Evolutionary conservation across 768 basidiomycete genomes (phyloP).

Genomic region (Hygrophoropsis aurantiaca): DNA sequence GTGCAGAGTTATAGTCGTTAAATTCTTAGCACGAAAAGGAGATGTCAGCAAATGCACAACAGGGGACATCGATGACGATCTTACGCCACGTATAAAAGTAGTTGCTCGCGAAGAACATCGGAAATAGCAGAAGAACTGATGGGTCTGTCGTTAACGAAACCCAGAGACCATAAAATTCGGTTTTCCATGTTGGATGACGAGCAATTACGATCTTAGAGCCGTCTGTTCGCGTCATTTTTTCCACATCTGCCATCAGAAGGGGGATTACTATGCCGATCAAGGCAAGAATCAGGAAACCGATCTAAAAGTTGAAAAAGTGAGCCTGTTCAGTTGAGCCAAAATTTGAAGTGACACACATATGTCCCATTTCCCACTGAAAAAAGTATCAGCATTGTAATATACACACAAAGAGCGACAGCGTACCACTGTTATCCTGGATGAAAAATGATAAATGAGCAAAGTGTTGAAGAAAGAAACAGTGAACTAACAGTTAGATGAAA

Average conservation of each 20-base stretch:
- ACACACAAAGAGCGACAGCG: background rate
- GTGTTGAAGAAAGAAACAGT: constrained; percentile 6
- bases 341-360: constrained; percentile 49
- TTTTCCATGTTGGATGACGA: constrained; percentile 72
- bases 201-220: constrained; percentile 63
- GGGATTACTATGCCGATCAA: constrained; percentile 65
- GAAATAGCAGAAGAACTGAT: constrained; percentile 70
- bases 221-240: constrained; percentile 71
- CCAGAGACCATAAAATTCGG: constrained; percentile 70
- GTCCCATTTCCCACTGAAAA: constrained; percentile 69
- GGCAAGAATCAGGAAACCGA: constrained; percentile 64
- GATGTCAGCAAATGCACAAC: background rate
- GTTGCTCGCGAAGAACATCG: constrained; percentile 80
- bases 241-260: constrained; percentile 66
- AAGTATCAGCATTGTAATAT: no score
- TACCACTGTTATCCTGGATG: constrained; percentile 27
- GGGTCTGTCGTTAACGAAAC: constrained; percentile 66
- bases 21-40: constrained; percentile 49
- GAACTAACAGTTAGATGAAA: constrained; percentile 59
- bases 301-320: constrained; percentile 4
- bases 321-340: constrained; percentile 33
- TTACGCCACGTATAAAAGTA: constrained; percentile 84
- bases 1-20: constrained; percentile 70
- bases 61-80: constrained; percentile 19
- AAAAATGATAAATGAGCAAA: background rate